Conservation (phyloP, 164 flowering plant species). For the Tetracentron sinense region DNA sequence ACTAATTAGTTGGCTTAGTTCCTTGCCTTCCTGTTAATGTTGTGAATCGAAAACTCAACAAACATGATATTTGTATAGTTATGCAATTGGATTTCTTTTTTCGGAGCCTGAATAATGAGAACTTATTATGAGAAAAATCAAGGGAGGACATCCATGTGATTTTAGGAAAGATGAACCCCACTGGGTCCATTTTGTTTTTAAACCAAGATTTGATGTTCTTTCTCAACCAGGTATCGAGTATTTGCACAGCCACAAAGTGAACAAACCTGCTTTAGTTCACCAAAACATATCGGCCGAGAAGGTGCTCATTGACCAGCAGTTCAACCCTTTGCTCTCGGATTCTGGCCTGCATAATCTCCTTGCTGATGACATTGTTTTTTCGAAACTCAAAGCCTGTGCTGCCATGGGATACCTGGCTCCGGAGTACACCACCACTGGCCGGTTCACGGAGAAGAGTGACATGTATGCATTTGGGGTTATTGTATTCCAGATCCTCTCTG, state of each 20-base stretch:
- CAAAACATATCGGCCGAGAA: slow-evolving; percentile 55
- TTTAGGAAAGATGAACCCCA: too few relatives aligned
- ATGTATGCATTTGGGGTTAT: slow-evolving; percentile 60
- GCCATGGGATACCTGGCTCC: slow-evolving; percentile 73
- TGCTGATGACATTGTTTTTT: slow-evolving; percentile 47
- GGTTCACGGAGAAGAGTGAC: slow-evolving; percentile 59
- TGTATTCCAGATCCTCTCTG: slow-evolving; percentile 51
- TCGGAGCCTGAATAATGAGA: too few relatives aligned
- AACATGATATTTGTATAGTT: too few relatives aligned
- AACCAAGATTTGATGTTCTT: background rate
- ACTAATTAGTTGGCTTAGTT: too few relatives aligned
- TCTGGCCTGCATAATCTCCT: slow-evolving; percentile 54
- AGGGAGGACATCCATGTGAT: too few relatives aligned
- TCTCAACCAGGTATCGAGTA: slow-evolving; percentile 43
- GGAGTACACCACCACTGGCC: slow-evolving; percentile 48
- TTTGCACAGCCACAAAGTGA: slow-evolving; percentile 33
- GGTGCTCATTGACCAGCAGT: slow-evolving; percentile 48
- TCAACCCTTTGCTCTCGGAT: too few relatives aligned
- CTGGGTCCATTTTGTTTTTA: too few relatives aligned
- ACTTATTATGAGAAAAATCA: too few relatives aligned
- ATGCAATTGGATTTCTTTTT: too few relatives aligned
- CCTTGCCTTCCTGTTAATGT: too few relatives aligned
- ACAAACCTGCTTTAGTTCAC: too few relatives aligned
- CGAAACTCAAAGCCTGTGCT: slow-evolving; percentile 50
- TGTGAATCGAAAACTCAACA: too few relatives aligned